Base-by-base conservation (phyloP, 2,329 filamentous ascomycete species). In the Berkeleyomyces basicola region DNA sequence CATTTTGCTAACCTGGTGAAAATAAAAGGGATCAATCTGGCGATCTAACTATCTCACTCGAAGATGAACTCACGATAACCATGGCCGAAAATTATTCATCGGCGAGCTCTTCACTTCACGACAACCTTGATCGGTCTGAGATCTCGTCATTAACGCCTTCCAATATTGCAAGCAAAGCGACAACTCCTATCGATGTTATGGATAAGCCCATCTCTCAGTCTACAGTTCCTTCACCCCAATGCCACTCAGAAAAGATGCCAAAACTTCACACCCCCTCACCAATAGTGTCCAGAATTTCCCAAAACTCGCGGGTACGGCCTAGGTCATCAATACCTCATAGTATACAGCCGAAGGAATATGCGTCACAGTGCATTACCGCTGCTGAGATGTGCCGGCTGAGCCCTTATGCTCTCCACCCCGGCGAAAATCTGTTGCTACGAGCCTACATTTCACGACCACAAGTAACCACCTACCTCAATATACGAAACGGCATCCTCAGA, bases 381-480 rank as follows among this genome's bases (percentile, higher is more conserved):
- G 93, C 92, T 61, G 89, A 96, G 72, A 87, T 88, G 7, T 96
- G 90, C 47, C 81, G 93, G 63, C 78, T 99, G 1, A 92, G 92
- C 67, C 92, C 93, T 0, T 97, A 93, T 72, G 85, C 87, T 9
- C 76, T 99, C 46, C 90, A 97, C 72, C 80, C 82, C 36, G 85
- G 88, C 66, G 93, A 99, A 72, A 91, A 96, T 70, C 77, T 80
- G 64, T 78, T 96, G 65, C 76, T 99, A 47, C 83, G 88, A 66
- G 80, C 88, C 66, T 85, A 95, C 68, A 83, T 99, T 68, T 95
- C 87, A 70, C 85, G 89, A 69, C 80, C 86, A 40, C 93, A 99
- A 73, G 90, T 96, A 67, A 96, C 92, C 2, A 88, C 90, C 10
- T 99, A 99, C 74, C 78, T 99, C 61, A 97, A 97, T 71, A 93